Conservation (phyloP, 371 early-diverging fungal genomes). For the Furculomyces boomerangus region DNA sequence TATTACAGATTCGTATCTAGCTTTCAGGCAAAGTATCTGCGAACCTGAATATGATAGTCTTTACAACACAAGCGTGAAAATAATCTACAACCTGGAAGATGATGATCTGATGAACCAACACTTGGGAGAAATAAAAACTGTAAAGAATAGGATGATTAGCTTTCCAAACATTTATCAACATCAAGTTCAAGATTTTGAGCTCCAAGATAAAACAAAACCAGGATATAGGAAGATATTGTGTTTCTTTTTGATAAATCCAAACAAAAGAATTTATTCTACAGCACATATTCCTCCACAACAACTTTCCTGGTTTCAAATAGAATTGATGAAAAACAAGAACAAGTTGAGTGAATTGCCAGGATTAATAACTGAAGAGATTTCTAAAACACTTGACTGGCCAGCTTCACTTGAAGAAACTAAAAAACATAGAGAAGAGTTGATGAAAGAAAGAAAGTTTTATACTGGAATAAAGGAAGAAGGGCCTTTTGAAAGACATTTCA, state of each 20-base stretch:
- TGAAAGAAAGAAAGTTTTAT: slow-evolving; percentile 3
- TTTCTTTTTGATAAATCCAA: slow-evolving; percentile 1
- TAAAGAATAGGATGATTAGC: slow-evolving; percentile 16
- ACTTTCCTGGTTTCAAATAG: neutral
- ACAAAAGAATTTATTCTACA: neutral
- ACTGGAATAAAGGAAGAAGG: neutral
- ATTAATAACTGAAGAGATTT: neutral
- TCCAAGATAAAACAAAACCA: neutral
- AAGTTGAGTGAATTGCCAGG: neutral
- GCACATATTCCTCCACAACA: slow-evolving; percentile 3
- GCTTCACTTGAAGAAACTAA: neutral
- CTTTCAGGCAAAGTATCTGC: slow-evolving; percentile 20
- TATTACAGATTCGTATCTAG: slow-evolving; percentile 25
- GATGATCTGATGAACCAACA: neutral
- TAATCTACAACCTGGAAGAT: slow-evolving; percentile 4
- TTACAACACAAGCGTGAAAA: slow-evolving; percentile 7
- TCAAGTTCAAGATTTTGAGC: slow-evolving; percentile 6
- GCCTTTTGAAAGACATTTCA: slow-evolving; percentile 1
- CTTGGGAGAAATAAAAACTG: neutral
- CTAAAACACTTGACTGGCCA: neutral
- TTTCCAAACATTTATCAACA: slow-evolving; percentile 51
- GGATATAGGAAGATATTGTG: slow-evolving; percentile 2
- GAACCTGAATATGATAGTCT: slow-evolving; percentile 13
- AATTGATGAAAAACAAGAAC: neutral
- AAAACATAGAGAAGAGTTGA: neutral